Evolutionary conservation across 192 early-diverging fungal species (phyloP).

Genomic region (Coemansia sp.): DNA sequence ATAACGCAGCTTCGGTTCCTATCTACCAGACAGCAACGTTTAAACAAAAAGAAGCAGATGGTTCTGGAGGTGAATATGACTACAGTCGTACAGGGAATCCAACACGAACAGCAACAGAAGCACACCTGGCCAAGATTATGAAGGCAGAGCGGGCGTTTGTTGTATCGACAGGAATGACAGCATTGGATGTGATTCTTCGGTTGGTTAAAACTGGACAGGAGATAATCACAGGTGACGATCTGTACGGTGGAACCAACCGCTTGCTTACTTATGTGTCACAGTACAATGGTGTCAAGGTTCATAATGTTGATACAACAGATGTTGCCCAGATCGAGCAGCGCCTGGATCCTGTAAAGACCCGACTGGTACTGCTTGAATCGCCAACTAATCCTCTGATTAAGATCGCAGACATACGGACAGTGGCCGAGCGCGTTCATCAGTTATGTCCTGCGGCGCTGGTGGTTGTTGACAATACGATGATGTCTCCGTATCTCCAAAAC

Average conservation of each 20-base stretch:
- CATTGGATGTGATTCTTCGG: slow-evolving; percentile 87
- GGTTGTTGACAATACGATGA: slow-evolving; percentile 99
- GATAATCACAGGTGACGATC: slow-evolving; percentile 92
- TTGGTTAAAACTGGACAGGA: slow-evolving; percentile 85
- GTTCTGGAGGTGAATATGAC: slow-evolving; percentile 85
- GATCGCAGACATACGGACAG: slow-evolving; percentile 83
- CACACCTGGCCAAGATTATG: slow-evolving; percentile 95
- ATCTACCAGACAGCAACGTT: slow-evolving; percentile 99
- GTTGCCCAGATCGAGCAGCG: slow-evolving; percentile 60
- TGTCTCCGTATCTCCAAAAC: slow-evolving; percentile 91
- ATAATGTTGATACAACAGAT: slow-evolving; percentile 88
- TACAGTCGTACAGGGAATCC: slow-evolving; percentile 97
- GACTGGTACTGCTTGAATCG: slow-evolving; percentile 87
- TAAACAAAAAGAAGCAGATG: slow-evolving; percentile 79
- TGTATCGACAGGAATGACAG: slow-evolving; percentile 90
- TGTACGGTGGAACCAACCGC: slow-evolving; percentile 97
- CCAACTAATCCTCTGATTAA: slow-evolving; percentile 98
- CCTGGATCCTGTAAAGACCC: slow-evolving; percentile 72
- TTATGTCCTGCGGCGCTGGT: slow-evolving; percentile 78
- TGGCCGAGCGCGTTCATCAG: slow-evolving; percentile 69
- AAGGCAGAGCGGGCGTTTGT: slow-evolving; percentile 79
- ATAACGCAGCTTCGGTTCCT: slow-evolving; percentile 89
- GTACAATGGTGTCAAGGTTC: slow-evolving; percentile 76
- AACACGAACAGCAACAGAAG: slow-evolving; percentile 89
- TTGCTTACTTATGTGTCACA: slow-evolving; percentile 81